Evolutionary conservation across 306 rosid species (phyloP).

Genomic region (Potentilla sterilis): DNA sequence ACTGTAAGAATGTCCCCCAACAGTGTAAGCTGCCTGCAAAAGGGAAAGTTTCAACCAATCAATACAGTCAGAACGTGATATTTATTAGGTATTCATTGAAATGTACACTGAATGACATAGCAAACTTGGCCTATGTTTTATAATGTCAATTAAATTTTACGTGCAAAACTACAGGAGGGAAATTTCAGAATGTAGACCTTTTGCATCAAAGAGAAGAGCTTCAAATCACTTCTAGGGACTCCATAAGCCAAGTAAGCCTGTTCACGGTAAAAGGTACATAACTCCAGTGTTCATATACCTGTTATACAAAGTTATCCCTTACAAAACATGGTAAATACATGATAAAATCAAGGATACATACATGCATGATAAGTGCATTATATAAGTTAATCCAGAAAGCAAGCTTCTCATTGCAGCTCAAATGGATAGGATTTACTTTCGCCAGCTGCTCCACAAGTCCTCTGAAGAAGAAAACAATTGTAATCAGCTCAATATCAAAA

Average conservation of each 20-base stretch:
- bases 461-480: slow-evolving; percentile 32
- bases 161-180: neutral
- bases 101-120: neutral
- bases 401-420: slow-evolving; percentile 58
- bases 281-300: neutral
- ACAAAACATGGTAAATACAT: neutral
- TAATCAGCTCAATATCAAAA: slow-evolving; percentile 10
- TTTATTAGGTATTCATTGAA: neutral
- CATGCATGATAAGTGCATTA: slow-evolving; percentile 78
- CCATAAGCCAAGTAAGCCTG: slow-evolving; percentile 87
- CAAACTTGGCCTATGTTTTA: neutral
- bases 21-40: slow-evolving; percentile 64
- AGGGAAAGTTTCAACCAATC: neutral
- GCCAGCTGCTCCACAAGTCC: slow-evolving; percentile 75
- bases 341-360: slow-evolving; percentile 29
- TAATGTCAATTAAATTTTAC: neutral
- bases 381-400: slow-evolving; percentile 81
- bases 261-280: neutral
- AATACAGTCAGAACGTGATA: neutral
- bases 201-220: slow-evolving; percentile 74
- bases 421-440: slow-evolving; percentile 60
- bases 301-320: slow-evolving; percentile 1
- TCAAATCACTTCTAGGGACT: slow-evolving; percentile 76
- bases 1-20: slow-evolving; percentile 70
- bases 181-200: slow-evolving; percentile 43